A percentile compares a stretch with the other conserved stretches of the same genome.
Evolutionary conservation across 306 rosid species (phyloP).

Genomic region (Cyamopsis tetragonoloba): DNA sequence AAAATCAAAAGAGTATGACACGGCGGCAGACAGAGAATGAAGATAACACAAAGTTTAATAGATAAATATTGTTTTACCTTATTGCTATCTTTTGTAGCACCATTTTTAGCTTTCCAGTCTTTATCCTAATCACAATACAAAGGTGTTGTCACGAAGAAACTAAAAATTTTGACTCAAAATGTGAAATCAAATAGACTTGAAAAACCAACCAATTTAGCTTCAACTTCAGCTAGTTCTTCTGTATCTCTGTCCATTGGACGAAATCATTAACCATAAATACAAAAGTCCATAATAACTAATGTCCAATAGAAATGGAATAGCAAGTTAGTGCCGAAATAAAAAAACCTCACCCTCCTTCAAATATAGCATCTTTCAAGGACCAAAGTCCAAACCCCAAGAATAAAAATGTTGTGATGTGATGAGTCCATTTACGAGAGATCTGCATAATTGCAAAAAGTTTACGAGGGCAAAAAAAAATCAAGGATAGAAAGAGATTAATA

Average conservation of each 20-base stretch:
- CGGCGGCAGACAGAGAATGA: conserved; percentile 2
- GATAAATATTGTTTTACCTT: conserved; percentile 48
- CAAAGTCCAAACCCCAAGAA: conserved; percentile 85
- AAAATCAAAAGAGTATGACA: background rate
- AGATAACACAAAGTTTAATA: background rate
- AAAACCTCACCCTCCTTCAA: conserved; percentile 56
- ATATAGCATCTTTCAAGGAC: conserved; percentile 88
- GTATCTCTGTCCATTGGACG: conserved; percentile 51
- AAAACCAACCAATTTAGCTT: conserved; percentile 73
- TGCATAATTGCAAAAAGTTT: conserved; percentile 34
- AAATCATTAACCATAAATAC: conserved; percentile 25
- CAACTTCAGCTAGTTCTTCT: conserved; percentile 93
- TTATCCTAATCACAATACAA: conserved; percentile 43
- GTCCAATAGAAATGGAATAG: conserved; percentile 4
- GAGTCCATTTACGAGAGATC: conserved; percentile 83
- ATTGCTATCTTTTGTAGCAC: conserved; percentile 41
- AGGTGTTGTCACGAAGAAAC: conserved; percentile 19
- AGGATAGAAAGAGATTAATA: background rate
- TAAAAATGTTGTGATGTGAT: conserved; percentile 76
- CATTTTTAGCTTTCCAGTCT: conserved; percentile 53
- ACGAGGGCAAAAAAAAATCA: background rate
- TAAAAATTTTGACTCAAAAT: background rate
- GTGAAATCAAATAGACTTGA: background rate
- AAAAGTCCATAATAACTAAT: background rate
- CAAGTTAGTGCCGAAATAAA: conserved; percentile 5